Base-by-base conservation (phyloP, 169 alveolate species). In the Fabrea salina region DNA sequence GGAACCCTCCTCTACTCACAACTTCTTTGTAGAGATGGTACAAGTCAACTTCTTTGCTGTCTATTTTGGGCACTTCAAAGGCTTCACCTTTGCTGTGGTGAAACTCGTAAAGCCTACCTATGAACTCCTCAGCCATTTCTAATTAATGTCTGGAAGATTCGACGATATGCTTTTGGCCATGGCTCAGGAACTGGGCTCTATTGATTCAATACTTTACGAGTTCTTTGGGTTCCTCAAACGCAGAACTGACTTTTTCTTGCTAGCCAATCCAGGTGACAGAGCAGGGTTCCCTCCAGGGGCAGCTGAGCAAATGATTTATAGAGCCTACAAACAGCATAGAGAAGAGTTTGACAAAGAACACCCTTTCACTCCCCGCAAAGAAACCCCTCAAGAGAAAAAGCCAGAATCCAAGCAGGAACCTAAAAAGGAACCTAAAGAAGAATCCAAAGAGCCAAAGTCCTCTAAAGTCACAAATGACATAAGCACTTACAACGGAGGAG, bases 231-330 rank as follows among this genome's bases (percentile, higher is more conserved):
- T 91, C 81, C 84, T 91, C 53, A 59, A 78, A 16, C 75, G 95
- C 71, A 80, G 92, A 67, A 91, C 95, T 7, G 95, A 91, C 64
- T 91, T 91, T 83, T 91, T 76, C 72, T 86, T 87, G 61, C 91
- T 85, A 66, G 84, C 87, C 88, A 92, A 89, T 44, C 95, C 95
- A 39, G 89, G 86, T 25, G 95, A 90, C 68, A 85, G 83, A 39
- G 89, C 86, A 91, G 95, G 95, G 16, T 90, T 90, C 81, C 91
- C 91, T 39, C 93, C 95, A 49, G 91, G 92, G 32, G 88, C 83
- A 30, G 92, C 93, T 8, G 92, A 90, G 51, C 82, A 85, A 43
- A 83, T 89, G 76, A 88, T 88, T 40, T 50, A 16, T 1, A 27
- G 5, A 16, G 25, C 40, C n/a, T 72, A 32, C 70, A 22, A 32